Percentiles rank a stretch among this genome's conserved stretches.
phyloP scores from a whole-genome alignment of 768 basidiomycete genomes.

The Rhizopogon roseolus region DNA sequence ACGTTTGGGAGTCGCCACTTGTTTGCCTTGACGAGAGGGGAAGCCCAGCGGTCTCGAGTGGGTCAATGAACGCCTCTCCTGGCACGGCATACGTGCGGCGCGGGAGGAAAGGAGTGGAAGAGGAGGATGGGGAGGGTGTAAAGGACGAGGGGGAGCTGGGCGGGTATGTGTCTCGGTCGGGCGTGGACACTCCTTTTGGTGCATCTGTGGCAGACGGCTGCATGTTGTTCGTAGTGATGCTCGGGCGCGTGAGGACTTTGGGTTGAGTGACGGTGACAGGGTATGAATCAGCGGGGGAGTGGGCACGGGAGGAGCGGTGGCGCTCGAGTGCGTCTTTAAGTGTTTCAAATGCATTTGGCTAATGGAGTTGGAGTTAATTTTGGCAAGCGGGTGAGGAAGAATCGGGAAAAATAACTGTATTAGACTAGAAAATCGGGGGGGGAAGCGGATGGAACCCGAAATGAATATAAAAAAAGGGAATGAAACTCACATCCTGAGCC shows the following conservation, averaged over 20 bases:
- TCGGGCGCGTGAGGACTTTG: neutral
- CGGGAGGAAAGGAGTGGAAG: constrained; percentile 13
- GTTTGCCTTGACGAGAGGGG: constrained; percentile 28
- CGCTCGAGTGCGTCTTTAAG: constrained; percentile 49
- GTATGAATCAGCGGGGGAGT: constrained; percentile 8
- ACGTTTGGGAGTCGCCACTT: constrained; percentile 1
- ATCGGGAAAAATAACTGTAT: neutral
- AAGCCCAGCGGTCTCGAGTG: constrained; percentile 61
- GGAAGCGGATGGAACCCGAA: neutral
- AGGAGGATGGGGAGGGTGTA: constrained; percentile 8
- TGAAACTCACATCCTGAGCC: constrained; percentile 43
- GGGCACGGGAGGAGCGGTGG: constrained; percentile 31
- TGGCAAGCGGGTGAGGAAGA: neutral
- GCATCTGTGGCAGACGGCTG: neutral
- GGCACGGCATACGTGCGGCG: constrained; percentile 35
- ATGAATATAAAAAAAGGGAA: neutral
- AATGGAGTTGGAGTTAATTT: neutral
- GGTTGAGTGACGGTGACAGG: constrained; percentile 7
- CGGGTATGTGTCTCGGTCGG: constrained; percentile 2
- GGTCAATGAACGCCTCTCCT: constrained; percentile 54
- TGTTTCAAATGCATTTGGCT: constrained; percentile 47
- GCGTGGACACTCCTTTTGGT: neutral
- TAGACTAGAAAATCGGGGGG: neutral
- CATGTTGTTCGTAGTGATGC: too few relatives aligned
- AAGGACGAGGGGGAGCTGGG: constrained; percentile 4